Base-by-base conservation (phyloP, 2,329 filamentous ascomycete species). In the Epichloe gansuensis region DNA sequence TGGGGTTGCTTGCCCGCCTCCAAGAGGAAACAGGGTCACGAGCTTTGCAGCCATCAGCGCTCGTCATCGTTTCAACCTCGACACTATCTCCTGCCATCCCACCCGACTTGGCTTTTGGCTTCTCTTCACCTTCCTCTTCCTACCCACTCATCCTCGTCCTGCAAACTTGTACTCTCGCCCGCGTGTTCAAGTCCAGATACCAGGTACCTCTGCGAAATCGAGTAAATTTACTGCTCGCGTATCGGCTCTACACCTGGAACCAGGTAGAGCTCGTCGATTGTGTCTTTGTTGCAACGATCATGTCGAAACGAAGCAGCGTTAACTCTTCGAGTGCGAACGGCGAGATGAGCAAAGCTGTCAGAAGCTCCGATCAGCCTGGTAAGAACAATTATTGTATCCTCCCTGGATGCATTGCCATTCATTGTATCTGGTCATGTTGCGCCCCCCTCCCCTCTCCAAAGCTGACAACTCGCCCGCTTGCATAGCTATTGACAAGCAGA, bases 401-500 rank as follows among this genome's bases (percentile, higher is more conserved):
- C 37, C n/a, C 15, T 9, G 17, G 7, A 38, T 5, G 5, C 13
- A 5, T 44, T n/a, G 23, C 23, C 23, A 25, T 25, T 25, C 23
- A 25, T 4, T 25, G 23, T 25, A 25, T 25, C 23, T 25, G 4
- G 23, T 25, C 23, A 25, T 25, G 23, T 25, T 25, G 23, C 21
- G 15, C 42, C 21, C 9, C 21, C 7, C 13, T 5, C 34, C 12
- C 12, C 7, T 37, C 31, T 17, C 28, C 15, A 6, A 39, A 13
- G 17, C 47, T 53, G 25, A 50, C 52, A 15, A 15, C 9, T 47
- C 38, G 17, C 25, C n/a, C 39, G 15, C 31, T 47, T 28, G 44
- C 41, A 13, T 45, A 86, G 82, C 75, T 48, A 72, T 80, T 60
- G 83, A 90, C 69, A 91, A 89, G 74, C 87, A 91, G 70, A 86